phyloP scores from a whole-genome alignment of 2,329 filamentous ascomycete species.

The Trichoderma sp. region DNA sequence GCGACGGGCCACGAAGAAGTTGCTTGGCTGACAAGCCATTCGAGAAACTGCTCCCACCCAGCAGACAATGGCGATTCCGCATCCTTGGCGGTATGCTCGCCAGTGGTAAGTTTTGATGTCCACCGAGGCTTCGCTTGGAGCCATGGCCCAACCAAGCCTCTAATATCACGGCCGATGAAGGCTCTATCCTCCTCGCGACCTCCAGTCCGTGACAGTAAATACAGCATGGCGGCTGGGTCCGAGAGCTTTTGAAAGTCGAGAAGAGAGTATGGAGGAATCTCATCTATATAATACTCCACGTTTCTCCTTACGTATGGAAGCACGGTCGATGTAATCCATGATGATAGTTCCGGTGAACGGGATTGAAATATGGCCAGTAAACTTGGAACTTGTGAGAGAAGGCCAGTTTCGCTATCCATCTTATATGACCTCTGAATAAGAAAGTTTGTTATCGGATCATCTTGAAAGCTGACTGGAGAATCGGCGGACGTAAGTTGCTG shows the following conservation, averaged over 20 bases:
- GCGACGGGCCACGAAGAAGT: slow-evolving; percentile 61
- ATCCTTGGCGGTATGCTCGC: slow-evolving; percentile 22
- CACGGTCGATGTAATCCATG: slow-evolving; percentile 69
- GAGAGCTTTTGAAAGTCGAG: slow-evolving; percentile 63
- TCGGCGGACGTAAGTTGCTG: slow-evolving; percentile 56
- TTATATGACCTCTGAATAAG: slow-evolving; percentile 67
- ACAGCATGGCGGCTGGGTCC: slow-evolving; percentile 58
- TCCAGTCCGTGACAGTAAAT: slow-evolving; percentile 62
- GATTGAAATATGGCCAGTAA: slow-evolving; percentile 69
- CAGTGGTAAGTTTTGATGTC: slow-evolving; percentile 30
- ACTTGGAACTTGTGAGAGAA: slow-evolving; percentile 67
- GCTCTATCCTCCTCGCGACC: slow-evolving; percentile 39
- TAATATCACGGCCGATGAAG: slow-evolving; percentile 63
- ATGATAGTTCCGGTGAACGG: slow-evolving; percentile 60
- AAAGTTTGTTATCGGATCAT: slow-evolving; percentile 63
- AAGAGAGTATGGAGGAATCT: slow-evolving; percentile 53
- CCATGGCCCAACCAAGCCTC: slow-evolving; percentile 72
- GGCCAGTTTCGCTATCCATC: slow-evolving; percentile 71
- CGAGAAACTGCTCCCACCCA: slow-evolving; percentile 69
- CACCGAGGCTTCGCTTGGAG: slow-evolving; percentile 65
- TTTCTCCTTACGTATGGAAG: slow-evolving; percentile 69
- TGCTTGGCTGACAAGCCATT: slow-evolving; percentile 66
- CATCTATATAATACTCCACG: slow-evolving; percentile 66
- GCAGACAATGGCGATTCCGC: slow-evolving; percentile 44
- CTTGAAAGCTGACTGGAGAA: slow-evolving; percentile 47